Evolutionary conservation across 139 green algal genomes (phyloP), one percentile per base, ranked within the genome.

Genomic region (Chlamydomonas applanata): DNA sequence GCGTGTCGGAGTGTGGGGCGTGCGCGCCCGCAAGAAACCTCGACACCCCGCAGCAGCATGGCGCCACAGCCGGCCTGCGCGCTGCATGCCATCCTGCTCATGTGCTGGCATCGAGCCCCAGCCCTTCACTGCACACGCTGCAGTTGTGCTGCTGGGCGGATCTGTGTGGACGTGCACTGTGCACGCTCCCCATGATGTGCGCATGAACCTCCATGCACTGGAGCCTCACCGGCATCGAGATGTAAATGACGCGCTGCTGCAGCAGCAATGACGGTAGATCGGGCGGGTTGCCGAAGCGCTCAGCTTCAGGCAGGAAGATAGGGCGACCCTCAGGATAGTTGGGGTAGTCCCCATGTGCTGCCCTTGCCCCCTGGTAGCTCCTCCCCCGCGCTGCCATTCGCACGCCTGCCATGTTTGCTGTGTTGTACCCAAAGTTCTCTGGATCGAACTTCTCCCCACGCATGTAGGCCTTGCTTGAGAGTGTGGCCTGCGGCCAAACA

Each of bases 231-330:
- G 92, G 90, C 92, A 97, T 97, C 60, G 88, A 91, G 40, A 97
- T 87, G 81, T 95, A 97, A 62, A 89, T 91, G 34, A 97, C 91
- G 20, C 92, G 81, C 72, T 90, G 82, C 82, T 95, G 85, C 65
- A 97, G 85, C 71, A 97, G 85, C 17, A 97, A 77, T 1, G 89
- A 95, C 3, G 92, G 92, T 30, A 97, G 78, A 72, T 97, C 92
- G 17, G 92, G 92, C 0, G 85, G 80, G 73, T 85, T 85, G 27
- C 85, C 85, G 33, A 83, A 90, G 36, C 85, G 77, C 66, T 87
- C 85, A 11, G 85, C 77, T 77, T 90, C 85, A 22, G 85, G 85
- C 63, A 86, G 30, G 73, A 88, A 90, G 34, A 90, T 79, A 0
- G 85, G 82, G 36, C 85, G 60, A 19, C 85, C 85, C 69, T 90